Base-by-base conservation (phyloP, 257 asterid species). In the Solanum sitiens region DNA sequence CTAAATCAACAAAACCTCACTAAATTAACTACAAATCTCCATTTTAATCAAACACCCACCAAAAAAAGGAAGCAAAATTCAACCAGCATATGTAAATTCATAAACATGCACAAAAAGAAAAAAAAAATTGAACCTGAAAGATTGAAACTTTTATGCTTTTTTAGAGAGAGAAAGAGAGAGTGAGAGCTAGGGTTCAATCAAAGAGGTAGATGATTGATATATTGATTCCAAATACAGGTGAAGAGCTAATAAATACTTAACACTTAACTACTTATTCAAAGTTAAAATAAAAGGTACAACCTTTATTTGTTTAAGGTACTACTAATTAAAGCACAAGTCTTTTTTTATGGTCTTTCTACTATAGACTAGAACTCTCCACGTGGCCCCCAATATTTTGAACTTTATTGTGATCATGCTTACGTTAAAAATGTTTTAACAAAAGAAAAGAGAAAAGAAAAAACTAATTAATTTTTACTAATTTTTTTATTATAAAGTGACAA, bases 171-270 rank as follows among this genome's bases (percentile, higher is more conserved):
- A 33, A 37, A 67, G 82, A 70, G 67, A 70, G 87, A 53, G 63
- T 18, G 40, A 44, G 11, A 86, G 87, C 83, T 86, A 86, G 87
- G 87, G 87, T 86, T 86, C 83, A 70, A 86, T 42, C 25, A 70
- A 16, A 86, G 70, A 86, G 87, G 79, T 32, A 35, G 83, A 73
- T 67, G 79, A 70, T 44, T 86, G 87, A 86, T 23, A 23, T 11
- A 63, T 45, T 68, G 87, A 85, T 45, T 70, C 83, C 70, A 44
- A 40, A 71, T 85, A 25, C 20, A 33, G 35, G 44, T 50, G 42
- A 45, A 80, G n/a, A 16, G 30, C 40, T 45, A 80, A 25, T 80
- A 80, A 47, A 80, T 80, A 25, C 35, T n/a, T 13, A 44, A 77
- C 84, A 44, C 68, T 15, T 27, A 13, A 14, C 37, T 45, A 45